Conservation (phyloP, 768 basidiomycete genomes). For the Hydnum rufescens region DNA sequence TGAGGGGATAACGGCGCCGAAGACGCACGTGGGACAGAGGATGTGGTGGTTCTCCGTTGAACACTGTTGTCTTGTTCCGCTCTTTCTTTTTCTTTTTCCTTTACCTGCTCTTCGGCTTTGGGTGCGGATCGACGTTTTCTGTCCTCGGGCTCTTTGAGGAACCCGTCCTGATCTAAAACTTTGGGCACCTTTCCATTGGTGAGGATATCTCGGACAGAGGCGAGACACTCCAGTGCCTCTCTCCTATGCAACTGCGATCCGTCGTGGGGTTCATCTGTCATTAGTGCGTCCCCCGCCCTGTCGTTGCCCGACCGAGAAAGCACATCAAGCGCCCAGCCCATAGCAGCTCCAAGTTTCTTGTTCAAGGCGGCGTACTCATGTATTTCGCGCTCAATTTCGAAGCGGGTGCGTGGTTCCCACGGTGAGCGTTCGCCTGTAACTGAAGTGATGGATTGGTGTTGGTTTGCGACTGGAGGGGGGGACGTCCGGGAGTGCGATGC, state of each 20-base stretch:
- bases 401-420: constrained; percentile 49
- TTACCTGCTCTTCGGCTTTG: background rate
- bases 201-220: constrained; percentile 60
- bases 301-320: constrained; percentile 26
- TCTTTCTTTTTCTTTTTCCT: background rate
- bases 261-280: constrained; percentile 12
- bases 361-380: constrained; percentile 34
- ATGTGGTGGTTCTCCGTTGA: background rate
- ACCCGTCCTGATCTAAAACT: constrained; percentile 40
- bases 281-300: background rate
- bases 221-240: constrained; percentile 56
- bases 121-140: background rate
- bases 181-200: too few relatives aligned
- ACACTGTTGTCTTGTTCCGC: background rate
- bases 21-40: background rate
- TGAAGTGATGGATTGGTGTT: constrained; percentile 1
- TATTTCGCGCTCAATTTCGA: constrained; percentile 51
- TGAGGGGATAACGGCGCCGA: background rate
- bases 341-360: constrained; percentile 42
- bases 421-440: constrained; percentile 34
- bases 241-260: constrained; percentile 23
- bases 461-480: constrained; percentile 10
- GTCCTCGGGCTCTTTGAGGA: constrained; percentile 19
- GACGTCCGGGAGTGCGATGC: background rate
- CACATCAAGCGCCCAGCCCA: constrained; percentile 56